These are phyloP conservation scores for Yarrowia divulgata DNA, from an alignment of 805 yeast genomes.

Conservation along the genomic window DNA sequence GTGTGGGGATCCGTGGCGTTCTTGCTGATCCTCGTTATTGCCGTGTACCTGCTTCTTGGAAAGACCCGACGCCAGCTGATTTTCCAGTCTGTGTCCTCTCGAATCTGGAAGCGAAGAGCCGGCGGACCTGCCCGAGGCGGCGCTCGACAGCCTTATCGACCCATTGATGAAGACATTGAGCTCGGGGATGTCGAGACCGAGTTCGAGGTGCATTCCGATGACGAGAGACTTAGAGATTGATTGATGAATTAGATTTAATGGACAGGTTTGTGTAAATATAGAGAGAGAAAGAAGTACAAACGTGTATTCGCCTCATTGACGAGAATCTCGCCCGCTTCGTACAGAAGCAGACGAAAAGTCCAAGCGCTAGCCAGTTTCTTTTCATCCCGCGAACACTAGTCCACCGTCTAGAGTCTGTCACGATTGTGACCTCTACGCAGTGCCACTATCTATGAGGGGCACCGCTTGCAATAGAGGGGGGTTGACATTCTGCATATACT, in stretches of 20 bases:
- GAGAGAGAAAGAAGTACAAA: too few relatives aligned
- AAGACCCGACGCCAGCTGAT: slow-evolving; percentile 22
- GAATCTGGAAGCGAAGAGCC: slow-evolving; percentile 28
- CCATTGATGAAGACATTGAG: slow-evolving; percentile 28
- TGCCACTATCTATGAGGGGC: too few relatives aligned
- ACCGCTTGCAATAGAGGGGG: too few relatives aligned
- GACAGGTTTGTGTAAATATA: not conserved
- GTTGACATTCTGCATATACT: too few relatives aligned
- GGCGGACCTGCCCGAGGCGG: slow-evolving; percentile 18
- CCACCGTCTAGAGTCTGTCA: too few relatives aligned
- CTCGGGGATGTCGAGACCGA: slow-evolving; percentile 33
- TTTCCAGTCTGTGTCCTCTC: slow-evolving; percentile 15
- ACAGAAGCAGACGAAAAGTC: too few relatives aligned
- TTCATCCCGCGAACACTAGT: too few relatives aligned
- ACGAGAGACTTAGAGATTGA: slow-evolving; percentile 9
- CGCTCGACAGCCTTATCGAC: slow-evolving; percentile 25
- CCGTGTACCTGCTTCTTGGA: slow-evolving; percentile 25
- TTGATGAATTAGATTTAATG: not conserved
- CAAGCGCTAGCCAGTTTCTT: too few relatives aligned
- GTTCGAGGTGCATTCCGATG: slow-evolving; percentile 32
- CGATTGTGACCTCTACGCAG: too few relatives aligned
- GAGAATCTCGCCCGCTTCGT: too few relatives aligned
- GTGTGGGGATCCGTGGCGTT: slow-evolving; percentile 37
- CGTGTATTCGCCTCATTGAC: too few relatives aligned
- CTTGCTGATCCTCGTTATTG: slow-evolving; percentile 29